Base-by-base conservation (phyloP, 108 stramenopile genomes). In the Tribonema minus region DNA sequence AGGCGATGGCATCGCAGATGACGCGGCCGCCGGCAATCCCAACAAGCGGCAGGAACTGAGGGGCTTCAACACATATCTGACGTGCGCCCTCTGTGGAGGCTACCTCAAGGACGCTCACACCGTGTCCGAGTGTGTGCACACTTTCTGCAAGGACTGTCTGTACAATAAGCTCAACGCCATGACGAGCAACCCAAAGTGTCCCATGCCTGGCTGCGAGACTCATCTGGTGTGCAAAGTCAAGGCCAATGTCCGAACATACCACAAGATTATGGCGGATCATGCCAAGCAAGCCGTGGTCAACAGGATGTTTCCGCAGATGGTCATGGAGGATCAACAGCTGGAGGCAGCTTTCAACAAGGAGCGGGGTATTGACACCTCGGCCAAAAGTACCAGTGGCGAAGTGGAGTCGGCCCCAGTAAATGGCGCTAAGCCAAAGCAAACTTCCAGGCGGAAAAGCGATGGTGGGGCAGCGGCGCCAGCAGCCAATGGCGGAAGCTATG, bases 111-210 rank as follows among this genome's bases (percentile, higher is more conserved):
- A 89, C 71, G 84, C 87, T 0, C 88, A 88, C 72, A 90, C 90
- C 0, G 82, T 89, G 32, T 74, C 85, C 4, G 89, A 91, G 41
- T 91, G 90, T 71, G 64, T 90, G 30, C 90, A 91, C 80, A 88
- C 87, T 28, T 91, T 91, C 80, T 91, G 90, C 66, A 82, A 87
- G 61, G 68, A 72, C 39, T 91, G 90, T 69, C 74, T 91, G 40
- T 68, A 81, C 41, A 64, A 80, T 29, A 65, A 74, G 3, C 87
- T 89, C 76, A 26, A 77, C 20, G 31, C 26, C 34, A 84, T 81
- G 3, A 39, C 37, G 40, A 78, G 63, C 38, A 71, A 82, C 28
- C 88, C 20, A 9, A 54, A 54, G 46, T 54, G 46, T 20, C 46
- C 46, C 9, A 20, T 20, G 20, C 20, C 20, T 54, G 46, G 20